phyloP scores from a whole-genome alignment of 179 eudicot genomes.

The Carnegiea gigantea region DNA sequence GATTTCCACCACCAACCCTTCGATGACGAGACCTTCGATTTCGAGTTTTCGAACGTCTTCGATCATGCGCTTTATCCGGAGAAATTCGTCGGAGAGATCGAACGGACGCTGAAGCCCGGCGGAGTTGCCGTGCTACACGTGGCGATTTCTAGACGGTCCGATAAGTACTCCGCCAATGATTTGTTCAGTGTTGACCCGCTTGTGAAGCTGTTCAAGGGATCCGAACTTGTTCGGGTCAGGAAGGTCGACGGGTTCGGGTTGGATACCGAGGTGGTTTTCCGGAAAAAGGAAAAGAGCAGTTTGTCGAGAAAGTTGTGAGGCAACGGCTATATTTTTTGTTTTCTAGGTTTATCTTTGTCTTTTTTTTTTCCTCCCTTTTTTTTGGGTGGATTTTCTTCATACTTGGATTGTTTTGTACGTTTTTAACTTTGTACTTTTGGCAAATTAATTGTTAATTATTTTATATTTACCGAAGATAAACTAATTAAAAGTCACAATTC shows the following conservation, averaged over 20 bases:
- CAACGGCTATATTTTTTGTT: neutral
- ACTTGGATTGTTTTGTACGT: constrained; percentile 16
- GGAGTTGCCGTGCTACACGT: constrained; percentile 88
- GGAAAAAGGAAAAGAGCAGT: constrained; percentile 29
- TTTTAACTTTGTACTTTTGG: neutral
- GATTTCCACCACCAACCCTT: constrained; percentile 89
- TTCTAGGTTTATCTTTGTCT: no score
- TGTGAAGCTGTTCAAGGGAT: constrained; percentile 50
- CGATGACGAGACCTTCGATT: constrained; percentile 51
- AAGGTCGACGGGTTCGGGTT: constrained; percentile 86
- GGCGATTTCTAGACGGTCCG: constrained; percentile 59
- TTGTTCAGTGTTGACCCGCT: constrained; percentile 57
- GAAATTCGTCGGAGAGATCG: constrained; percentile 69
- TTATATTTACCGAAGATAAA: neutral
- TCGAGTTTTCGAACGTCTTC: constrained; percentile 90
- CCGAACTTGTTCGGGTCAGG: constrained; percentile 59
- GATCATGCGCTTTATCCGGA: constrained; percentile 89
- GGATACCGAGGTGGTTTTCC: constrained; percentile 75
- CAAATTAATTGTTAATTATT: neutral
- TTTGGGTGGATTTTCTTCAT: neutral
- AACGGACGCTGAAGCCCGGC: constrained; percentile 77
- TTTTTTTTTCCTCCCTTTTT: neutral
- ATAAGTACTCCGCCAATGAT: constrained; percentile 93
- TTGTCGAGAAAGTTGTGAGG: neutral
- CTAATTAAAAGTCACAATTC: constrained; percentile 13